Base-by-base conservation (phyloP, 1,139 yeast species). In the Taphrina communis region DNA sequence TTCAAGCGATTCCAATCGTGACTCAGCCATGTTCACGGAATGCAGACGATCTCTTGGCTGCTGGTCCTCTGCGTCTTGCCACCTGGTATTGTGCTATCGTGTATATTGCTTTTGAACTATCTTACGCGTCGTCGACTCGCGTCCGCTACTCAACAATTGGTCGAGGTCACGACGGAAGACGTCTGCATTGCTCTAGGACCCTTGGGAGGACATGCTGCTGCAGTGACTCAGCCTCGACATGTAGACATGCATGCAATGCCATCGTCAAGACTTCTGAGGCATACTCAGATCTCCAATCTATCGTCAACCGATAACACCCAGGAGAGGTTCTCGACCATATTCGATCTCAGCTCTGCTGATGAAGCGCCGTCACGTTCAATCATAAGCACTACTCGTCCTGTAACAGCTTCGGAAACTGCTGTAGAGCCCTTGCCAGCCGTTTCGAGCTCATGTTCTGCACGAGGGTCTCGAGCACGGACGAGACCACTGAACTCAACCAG, bases 401-500 rank as follows among this genome's bases (percentile, higher is more conserved):
- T 4, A 25, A 25, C 31, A 25, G 31, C 31, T 25, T 25, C 4
- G 31, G 31, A 25, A 25, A 25, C 31, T 25, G 31, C 31, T 25
- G 31, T 25, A 25, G 31, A 25, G 31, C 31, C 31, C 4, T 2
- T 25, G 31, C 31, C 31, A 25, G 31, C 31, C 4, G 31, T 25
- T 25, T 4, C 31, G 31, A 25, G 31, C 31, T 25, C 31, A 25
- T 25, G 4, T 12, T 44, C 48, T 8, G 6, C n/a, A 11, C 19
- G 21, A 50, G 53, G 53, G 2, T 21, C 36, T n/a, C 9, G n/a
- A 36, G 53, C 53, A 21, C 19, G 53, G 36, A 50, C 53, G 36
- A 17, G 53, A 35, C 53, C 53, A 9, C 2, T 50, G 21, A 50
- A 50, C n/a, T 21, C 53, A 2, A 21, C 53, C 11, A 50, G 53